Percentiles rank a stretch among this genome's conserved stretches.
Conservation (phyloP, 108 stramenopile genomes). For the Ochromonas danica region DNA sequence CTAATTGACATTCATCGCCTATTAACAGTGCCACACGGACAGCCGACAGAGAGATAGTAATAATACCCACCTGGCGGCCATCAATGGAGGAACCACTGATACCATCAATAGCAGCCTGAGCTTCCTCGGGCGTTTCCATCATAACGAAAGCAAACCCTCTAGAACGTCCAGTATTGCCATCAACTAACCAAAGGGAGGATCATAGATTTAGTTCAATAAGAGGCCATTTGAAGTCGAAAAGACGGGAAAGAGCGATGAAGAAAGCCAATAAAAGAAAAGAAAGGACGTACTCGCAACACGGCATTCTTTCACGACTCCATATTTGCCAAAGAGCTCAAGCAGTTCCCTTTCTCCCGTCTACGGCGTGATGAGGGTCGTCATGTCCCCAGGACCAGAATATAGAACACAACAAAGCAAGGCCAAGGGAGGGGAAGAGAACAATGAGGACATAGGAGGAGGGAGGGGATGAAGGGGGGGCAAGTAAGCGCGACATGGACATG, state of each 20-base stretch:
- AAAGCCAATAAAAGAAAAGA: neutral
- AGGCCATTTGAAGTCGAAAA: too few relatives aligned
- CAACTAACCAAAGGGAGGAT: neutral
- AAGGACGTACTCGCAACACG: neutral
- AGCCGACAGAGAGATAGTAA: too few relatives aligned
- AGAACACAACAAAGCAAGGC: too few relatives aligned
- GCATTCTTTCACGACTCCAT: neutral
- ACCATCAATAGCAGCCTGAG: neutral
- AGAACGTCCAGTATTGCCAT: neutral
- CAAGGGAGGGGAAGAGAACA: too few relatives aligned
- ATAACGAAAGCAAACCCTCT: neutral
- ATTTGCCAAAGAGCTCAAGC: neutral
- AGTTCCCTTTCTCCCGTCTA: neutral
- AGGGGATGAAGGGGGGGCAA: too few relatives aligned
- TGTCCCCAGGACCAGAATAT: too few relatives aligned
- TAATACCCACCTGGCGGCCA: neutral
- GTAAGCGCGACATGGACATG: too few relatives aligned
- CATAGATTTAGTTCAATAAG: neutral
- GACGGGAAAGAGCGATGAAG: too few relatives aligned
- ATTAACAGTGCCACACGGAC: too few relatives aligned
- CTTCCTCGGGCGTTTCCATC: neutral
- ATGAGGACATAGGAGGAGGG: too few relatives aligned
- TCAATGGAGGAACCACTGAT: neutral
- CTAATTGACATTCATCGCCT: too few relatives aligned
- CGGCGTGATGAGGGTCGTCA: too few relatives aligned